phyloP scores from a whole-genome alignment of 2,329 filamentous ascomycete species.

The Sporothrix protearum region DNA sequence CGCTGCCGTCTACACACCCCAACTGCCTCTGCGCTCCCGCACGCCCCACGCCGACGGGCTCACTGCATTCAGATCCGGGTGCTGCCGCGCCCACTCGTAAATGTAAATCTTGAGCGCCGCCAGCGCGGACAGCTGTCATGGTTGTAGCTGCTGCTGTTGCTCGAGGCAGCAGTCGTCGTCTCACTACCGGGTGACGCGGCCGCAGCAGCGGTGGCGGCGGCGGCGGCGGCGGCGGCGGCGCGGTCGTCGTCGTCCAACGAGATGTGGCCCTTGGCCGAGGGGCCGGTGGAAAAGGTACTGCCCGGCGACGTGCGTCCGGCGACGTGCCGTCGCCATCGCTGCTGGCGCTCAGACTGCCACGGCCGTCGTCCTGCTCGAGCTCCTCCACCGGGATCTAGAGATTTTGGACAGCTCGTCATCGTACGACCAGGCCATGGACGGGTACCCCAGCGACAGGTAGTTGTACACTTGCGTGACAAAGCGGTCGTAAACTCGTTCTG shows the following conservation, averaged over 20 bases:
- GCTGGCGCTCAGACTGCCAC: neutral
- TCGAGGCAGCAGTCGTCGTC: constrained; percentile 1
- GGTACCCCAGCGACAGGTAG: constrained; percentile 90
- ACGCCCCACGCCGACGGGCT: constrained; percentile 65
- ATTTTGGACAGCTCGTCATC: constrained; percentile 85
- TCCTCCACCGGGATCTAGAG: constrained; percentile 65
- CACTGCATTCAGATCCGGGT: constrained; percentile 66
- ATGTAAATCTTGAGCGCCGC: constrained; percentile 83
- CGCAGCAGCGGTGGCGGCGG: too few species aligned
- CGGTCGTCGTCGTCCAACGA: constrained; percentile 56
- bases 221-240: constrained; percentile 20
- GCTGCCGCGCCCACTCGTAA: constrained; percentile 82
- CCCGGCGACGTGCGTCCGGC: too few species aligned
- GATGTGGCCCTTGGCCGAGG: constrained; percentile 67
- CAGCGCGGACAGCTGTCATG: constrained; percentile 65
- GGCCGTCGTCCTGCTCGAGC: constrained; percentile 67
- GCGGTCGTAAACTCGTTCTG: constrained; percentile 69
- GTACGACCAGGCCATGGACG: constrained; percentile 75
- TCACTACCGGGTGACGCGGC: neutral
- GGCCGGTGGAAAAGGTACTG: constrained; percentile 24
- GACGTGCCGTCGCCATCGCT: constrained; percentile 41
- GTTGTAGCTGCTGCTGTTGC: constrained; percentile 31
- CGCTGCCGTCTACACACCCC: constrained; percentile 55
- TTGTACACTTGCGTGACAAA: constrained; percentile 98
- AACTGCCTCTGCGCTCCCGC: constrained; percentile 63